phyloP scores from a whole-genome alignment of 1,139 yeast species.

The Saccharomyces hybrid region DNA sequence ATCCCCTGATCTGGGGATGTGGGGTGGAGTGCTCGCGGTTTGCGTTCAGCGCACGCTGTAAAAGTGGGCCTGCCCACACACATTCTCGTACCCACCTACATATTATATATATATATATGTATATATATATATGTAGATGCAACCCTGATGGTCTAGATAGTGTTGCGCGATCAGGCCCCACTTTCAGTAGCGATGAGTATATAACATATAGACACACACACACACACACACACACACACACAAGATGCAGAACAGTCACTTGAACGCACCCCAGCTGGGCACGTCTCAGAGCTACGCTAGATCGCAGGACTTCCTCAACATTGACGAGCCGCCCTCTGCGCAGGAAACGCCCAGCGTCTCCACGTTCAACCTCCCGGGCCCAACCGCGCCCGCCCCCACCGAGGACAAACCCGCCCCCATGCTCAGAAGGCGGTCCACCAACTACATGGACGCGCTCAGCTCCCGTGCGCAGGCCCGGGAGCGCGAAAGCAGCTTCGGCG shows the following conservation, averaged over 20 bases:
- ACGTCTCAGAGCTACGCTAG: not conserved
- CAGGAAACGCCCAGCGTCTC: constrained; percentile 18
- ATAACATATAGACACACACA: not conserved
- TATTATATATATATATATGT: not conserved
- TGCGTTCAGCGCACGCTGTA: no score
- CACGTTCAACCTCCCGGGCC: constrained; percentile 7
- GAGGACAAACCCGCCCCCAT: not conserved
- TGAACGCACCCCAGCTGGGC: not conserved
- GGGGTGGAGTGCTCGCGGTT: not conserved
- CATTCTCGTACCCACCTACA: not conserved
- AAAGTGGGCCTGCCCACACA: not conserved
- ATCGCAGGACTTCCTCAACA: constrained; percentile 18
- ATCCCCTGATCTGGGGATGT: not conserved
- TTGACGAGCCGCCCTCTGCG: constrained; percentile 26
- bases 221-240: not conserved
- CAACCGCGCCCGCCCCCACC: not conserved
- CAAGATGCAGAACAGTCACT: not conserved
- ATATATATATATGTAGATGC: not conserved
- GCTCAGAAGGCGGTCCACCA: constrained; percentile 20
- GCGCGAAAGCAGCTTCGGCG: not conserved
- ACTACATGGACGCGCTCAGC: constrained; percentile 18
- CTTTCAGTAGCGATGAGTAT: not conserved
- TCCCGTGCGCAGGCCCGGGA: constrained; percentile 3
- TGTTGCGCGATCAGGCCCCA: no score
- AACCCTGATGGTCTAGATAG: no score